Base-by-base conservation (phyloP, 352 stramenopile species). In the Phytophthora sp. region DNA sequence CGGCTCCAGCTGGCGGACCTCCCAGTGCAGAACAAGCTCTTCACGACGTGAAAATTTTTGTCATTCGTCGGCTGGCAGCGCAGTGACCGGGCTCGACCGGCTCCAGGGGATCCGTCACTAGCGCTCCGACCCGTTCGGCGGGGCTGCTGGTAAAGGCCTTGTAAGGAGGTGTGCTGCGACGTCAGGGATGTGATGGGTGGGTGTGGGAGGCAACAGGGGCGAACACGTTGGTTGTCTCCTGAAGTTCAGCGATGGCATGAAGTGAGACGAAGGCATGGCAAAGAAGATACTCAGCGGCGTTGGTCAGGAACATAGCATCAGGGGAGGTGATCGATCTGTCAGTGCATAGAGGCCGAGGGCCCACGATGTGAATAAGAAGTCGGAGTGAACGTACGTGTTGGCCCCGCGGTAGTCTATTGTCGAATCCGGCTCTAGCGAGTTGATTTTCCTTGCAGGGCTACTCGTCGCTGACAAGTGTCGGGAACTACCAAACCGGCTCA, bases 1-100 rank as follows among this genome's bases (percentile, higher is more conserved):
- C 28, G 30, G 13, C 43, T 38, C 4, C 41, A 64, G 38, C n/a
- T 66, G 53, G 21, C 7, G 57, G 52, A 23, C 20, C 42, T 24
- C 38, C 53, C 34, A 62, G 57, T 57, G 53, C 50, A 41, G 54
- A 76, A 35, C 59, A 45, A 43, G 79, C 71, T 18, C 68, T 89
- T 28, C 66, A 87, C 32, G 82, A 91, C 57, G 82, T 89, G 30
- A 88, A 88, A 69, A 85, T 89, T 74, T 88, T 91, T 57, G 67
- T 60, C 26, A 85, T 89, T 58, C 51, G 54, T 56, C 55, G 69
- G 48, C 51, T 62, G 56, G 43, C 43, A 43, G 38, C 38, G 44
- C 50, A 63, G 21, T 75, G 51, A 72, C 35, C 28, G 42, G 41
- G 27, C 31, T 42, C 30, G 39, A 53, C 39, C 34, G 31, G 43